phyloP scores from a whole-genome alignment of 805 yeast species.

The Grigorovia yakushimaensis region DNA sequence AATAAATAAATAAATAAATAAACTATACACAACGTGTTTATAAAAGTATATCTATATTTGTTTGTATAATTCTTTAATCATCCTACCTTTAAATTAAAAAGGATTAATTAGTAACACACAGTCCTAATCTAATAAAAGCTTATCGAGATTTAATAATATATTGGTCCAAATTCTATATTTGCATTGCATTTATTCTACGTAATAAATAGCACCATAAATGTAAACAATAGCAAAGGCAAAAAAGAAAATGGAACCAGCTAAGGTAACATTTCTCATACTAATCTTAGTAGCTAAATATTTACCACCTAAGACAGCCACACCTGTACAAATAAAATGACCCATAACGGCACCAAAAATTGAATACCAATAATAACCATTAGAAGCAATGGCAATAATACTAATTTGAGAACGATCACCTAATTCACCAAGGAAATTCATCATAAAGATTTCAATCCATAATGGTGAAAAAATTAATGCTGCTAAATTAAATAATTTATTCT shows the following conservation, averaged over 20 bases:
- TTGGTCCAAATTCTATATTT: neutral
- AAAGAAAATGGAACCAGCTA: conserved; percentile 86
- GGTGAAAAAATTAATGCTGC: conserved; percentile 69
- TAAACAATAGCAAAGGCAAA: conserved; percentile 73
- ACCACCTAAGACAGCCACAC: conserved; percentile 90
- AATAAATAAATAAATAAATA: too few species aligned
- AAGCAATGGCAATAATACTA: conserved; percentile 97
- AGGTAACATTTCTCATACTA: conserved; percentile 82
- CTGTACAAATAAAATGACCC: conserved; percentile 85
- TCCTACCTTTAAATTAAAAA: too few species aligned
- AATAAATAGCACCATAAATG: conserved; percentile 50
- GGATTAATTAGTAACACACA: too few species aligned
- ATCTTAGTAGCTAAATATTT: conserved; percentile 80
- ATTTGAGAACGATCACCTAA: conserved; percentile 99
- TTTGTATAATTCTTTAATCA: too few species aligned
- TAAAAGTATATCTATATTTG: neutral
- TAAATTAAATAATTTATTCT: conserved; percentile 40
- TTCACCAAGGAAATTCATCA: conserved; percentile 94
- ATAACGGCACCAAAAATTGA: conserved; percentile 81
- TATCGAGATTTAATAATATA: too few species aligned
- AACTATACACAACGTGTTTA: too few species aligned
- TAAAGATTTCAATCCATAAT: conserved; percentile 85
- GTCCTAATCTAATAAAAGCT: too few species aligned
- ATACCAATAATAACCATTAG: conserved; percentile 85
- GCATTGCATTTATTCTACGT: conserved; percentile 2